Base-by-base conservation (phyloP, 208 protist species). In the Trypanosoma lewisi region DNA sequence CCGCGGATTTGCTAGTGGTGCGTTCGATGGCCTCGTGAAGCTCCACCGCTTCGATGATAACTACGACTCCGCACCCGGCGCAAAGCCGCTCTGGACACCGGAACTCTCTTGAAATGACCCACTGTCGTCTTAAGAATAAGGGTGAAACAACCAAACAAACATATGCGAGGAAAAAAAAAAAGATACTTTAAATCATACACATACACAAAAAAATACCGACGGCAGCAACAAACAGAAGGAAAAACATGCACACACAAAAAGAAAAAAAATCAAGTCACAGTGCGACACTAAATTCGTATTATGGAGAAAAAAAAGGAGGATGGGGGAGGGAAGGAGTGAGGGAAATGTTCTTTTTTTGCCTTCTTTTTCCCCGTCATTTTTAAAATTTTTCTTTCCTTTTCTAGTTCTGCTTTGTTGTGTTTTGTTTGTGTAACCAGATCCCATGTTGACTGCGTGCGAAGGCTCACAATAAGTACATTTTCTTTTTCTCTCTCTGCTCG, bases 1-100 rank as follows among this genome's bases (percentile, higher is more conserved):
- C 41, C 83, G 76, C 58, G 84, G 90, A 36, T 98, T 97, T 57
- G 84, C 91, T 51, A 94, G 81, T 70, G 97, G 93, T 33, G 89
- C 84, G 69, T 95, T 98, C 78, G 98, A 99, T 67, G 97, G 97
- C 67, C 96, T 96, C 50, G 85, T 99, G 17, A 96, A 98, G 63
- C 66, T 99, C 39, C 94, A 98, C 82, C 78, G 90, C 70, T 98
- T 99, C 53, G 96, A 98, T 65, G 78, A 96, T 25, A 80, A 83
- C 34, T 98, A 98, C 82, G 91, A 93, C 39, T 60, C 42, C 5
- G 56, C 86, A 17, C 87, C 88, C 25, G 91, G 91, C 23, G 63
- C 73, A 16, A 48, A 79, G 61, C 83, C 82, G 0, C 34, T 95
- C 28, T 95, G 88, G 88, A 79, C 65, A 28, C 60, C 75, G 16